Percentiles rank a stretch among this genome's conserved stretches.
Evolutionary conservation across 2,329 filamentous ascomycete genomes (phyloP).

Genomic region (Botrytis squamosa): DNA sequence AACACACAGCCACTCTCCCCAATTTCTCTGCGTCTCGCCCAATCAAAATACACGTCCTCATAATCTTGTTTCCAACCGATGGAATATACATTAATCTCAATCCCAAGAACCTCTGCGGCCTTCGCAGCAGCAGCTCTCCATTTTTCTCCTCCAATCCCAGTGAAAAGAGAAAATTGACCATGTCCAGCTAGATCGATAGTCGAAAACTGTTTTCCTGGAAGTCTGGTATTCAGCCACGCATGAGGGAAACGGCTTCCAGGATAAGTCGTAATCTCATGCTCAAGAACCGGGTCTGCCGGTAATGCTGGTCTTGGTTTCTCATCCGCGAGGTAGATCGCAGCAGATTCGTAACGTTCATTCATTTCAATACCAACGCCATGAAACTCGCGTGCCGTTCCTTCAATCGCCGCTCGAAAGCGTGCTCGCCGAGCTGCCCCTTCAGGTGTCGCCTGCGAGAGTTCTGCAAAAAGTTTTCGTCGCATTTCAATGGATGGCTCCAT

Average conservation of each 20-base stretch:
- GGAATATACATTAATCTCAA: slow-evolving; percentile 13
- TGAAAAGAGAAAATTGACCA: slow-evolving; percentile 26
- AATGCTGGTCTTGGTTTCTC: slow-evolving; percentile 23
- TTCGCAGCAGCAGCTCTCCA: slow-evolving; percentile 24
- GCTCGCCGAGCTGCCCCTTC: slow-evolving; percentile 24
- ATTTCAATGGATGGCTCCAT: slow-evolving; percentile 31
- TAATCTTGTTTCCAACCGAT: slow-evolving; percentile 18
- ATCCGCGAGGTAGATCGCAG: slow-evolving; percentile 29
- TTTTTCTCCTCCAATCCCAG: slow-evolving; percentile 23
- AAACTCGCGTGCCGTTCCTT: slow-evolving; percentile 26
- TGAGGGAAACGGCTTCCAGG: slow-evolving; percentile 37
- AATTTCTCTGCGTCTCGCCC: slow-evolving; percentile 19
- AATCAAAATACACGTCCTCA: slow-evolving; percentile 22
- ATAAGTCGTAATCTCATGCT: slow-evolving; percentile 28
- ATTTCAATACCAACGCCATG: slow-evolving; percentile 31
- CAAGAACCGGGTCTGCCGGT: slow-evolving; percentile 28
- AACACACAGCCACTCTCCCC: slow-evolving; percentile 24
- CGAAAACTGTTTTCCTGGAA: slow-evolving; percentile 25
- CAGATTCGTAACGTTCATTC: slow-evolving; percentile 31
- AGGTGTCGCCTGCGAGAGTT: slow-evolving; percentile 23
- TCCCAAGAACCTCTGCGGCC: not conserved
- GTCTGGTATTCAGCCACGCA: slow-evolving; percentile 29
- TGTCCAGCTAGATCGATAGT: slow-evolving; percentile 31
- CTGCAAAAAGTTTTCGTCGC: slow-evolving; percentile 21
- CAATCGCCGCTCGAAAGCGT: slow-evolving; percentile 6